These are phyloP conservation scores for Umbelopsis sp. DNA, from an alignment of 371 early-diverging fungal genomes.

Conservation along the genomic window DNA sequence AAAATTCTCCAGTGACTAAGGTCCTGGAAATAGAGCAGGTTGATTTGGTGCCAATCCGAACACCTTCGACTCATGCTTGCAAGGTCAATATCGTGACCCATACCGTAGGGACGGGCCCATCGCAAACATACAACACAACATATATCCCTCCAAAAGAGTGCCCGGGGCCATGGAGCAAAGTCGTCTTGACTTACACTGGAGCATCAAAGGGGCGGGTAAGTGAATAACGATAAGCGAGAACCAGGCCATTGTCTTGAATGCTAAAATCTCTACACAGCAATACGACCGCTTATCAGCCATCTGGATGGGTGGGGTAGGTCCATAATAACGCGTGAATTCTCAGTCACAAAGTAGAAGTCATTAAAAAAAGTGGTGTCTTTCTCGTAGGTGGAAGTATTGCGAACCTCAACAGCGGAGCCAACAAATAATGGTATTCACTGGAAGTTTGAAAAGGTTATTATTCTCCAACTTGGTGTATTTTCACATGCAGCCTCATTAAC, in stretches of 20 bases:
- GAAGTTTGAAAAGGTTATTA: constrained; percentile 14
- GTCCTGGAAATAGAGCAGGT: neutral
- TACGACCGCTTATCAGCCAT: constrained; percentile 17
- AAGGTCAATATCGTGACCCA: constrained; percentile 10
- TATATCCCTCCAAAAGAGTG: constrained; percentile 10
- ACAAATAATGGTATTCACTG: constrained; percentile 16
- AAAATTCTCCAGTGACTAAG: neutral
- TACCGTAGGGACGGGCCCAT: neutral
- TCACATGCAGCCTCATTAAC: neutral
- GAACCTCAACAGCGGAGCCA: constrained; percentile 19
- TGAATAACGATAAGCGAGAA: neutral
- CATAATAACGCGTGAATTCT: neutral
- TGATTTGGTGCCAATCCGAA: constrained; percentile 2
- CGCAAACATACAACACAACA: neutral
- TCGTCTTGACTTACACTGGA: constrained; percentile 15
- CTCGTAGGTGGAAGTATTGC: constrained; percentile 16
- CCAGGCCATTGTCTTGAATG: too few species aligned
- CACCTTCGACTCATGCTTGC: constrained; percentile 7
- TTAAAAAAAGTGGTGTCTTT: neutral
- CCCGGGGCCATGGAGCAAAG: constrained; percentile 18
- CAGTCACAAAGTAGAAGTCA: neutral
- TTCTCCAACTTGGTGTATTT: too few species aligned
- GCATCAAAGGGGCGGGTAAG: constrained; percentile 16
- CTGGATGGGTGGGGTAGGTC: constrained; percentile 22
- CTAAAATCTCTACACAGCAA: neutral